Percentiles rank a stretch among this genome's conserved stretches.
Conservation (phyloP, 1,284 basidiomycete genomes). For the Ustilago loliicola region DNA sequence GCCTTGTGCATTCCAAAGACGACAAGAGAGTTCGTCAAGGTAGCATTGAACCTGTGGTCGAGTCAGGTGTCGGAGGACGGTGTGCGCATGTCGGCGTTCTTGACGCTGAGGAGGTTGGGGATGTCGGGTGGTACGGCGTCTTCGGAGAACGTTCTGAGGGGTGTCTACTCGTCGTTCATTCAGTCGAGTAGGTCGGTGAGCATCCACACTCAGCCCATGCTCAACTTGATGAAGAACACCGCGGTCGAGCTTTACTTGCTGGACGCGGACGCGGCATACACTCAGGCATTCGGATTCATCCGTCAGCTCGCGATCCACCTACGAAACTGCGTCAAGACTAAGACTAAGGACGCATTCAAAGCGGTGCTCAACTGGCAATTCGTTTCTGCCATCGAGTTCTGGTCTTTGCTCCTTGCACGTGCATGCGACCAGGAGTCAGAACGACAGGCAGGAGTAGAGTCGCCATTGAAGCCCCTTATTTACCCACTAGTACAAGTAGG, state of each 20-base stretch:
- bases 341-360: slow-evolving; percentile 72
- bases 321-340: slow-evolving; percentile 88
- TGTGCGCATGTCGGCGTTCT: slow-evolving; percentile 87
- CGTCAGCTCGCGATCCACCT: slow-evolving; percentile 94
- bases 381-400: slow-evolving; percentile 95
- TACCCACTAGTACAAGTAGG: slow-evolving; percentile 96
- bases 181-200: slow-evolving; percentile 85
- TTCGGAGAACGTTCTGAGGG: slow-evolving; percentile 88
- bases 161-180: slow-evolving; percentile 86
- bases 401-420: slow-evolving; percentile 79
- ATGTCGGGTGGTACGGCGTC: slow-evolving; percentile 84
- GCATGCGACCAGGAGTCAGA: slow-evolving; percentile 58
- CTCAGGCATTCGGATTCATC: slow-evolving; percentile 96
- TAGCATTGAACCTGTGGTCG: slow-evolving; percentile 75
- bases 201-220: slow-evolving; percentile 87
- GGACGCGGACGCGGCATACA: slow-evolving; percentile 79
- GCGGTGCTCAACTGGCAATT: slow-evolving; percentile 88
- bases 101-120: slow-evolving; percentile 86
- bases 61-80: slow-evolving; percentile 78
- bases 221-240: slow-evolving; percentile 98
- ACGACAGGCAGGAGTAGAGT: slow-evolving; percentile 73
- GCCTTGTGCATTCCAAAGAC: slow-evolving; percentile 61
- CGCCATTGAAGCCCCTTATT: slow-evolving; percentile 86
- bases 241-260: slow-evolving; percentile 91
- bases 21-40: slow-evolving; percentile 63